phyloP scores from a whole-genome alignment of 1,139 yeast genomes.

The Saccharomyces hybrid region DNA sequence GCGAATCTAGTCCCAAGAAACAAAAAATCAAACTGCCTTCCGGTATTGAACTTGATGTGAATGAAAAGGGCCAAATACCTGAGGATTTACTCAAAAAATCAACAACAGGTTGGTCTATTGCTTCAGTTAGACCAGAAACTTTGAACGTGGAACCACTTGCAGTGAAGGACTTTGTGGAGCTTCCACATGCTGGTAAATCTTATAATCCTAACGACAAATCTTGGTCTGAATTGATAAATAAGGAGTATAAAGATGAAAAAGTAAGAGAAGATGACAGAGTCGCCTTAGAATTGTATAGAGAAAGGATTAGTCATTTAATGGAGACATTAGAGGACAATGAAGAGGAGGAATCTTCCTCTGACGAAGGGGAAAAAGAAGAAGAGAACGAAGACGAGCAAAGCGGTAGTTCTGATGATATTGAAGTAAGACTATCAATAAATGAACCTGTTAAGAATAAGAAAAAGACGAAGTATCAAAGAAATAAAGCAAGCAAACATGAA shows the following conservation, averaged over 20 bases:
- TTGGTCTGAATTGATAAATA: conserved; percentile 67
- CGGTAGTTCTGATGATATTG: conserved; percentile 20
- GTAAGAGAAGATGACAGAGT: conserved; percentile 58
- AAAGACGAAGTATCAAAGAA: conserved; percentile 73
- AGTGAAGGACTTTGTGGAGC: conserved; percentile 40
- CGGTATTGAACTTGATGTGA: conserved; percentile 23
- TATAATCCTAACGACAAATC: conserved; percentile 83
- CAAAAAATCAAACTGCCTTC: conserved; percentile 22
- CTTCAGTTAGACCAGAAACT: conserved; percentile 52
- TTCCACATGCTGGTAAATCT: conserved; percentile 83
- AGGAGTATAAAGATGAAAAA: conserved; percentile 61
- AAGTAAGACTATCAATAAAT: conserved; percentile 54
- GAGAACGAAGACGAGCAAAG: conserved; percentile 29
- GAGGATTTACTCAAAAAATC: conserved; percentile 39
- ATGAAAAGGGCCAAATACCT: conserved; percentile 25
- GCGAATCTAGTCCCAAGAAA: conserved; percentile 24
- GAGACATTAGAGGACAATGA: conserved; percentile 54
- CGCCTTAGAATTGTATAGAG: conserved; percentile 52
- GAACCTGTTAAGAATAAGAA: conserved; percentile 61
- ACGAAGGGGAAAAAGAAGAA: conserved; percentile 38
- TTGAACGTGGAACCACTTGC: conserved; percentile 46
- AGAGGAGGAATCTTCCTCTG: conserved; percentile 37
- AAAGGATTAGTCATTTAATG: conserved; percentile 57
- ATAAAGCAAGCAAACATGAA: conserved; percentile 59
- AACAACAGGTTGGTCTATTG: conserved; percentile 45